Percentiles rank a stretch among this genome's conserved stretches.
Evolutionary conservation across 2,329 filamentous ascomycete species (phyloP).

Genomic region (Sporothrix pallida): DNA sequence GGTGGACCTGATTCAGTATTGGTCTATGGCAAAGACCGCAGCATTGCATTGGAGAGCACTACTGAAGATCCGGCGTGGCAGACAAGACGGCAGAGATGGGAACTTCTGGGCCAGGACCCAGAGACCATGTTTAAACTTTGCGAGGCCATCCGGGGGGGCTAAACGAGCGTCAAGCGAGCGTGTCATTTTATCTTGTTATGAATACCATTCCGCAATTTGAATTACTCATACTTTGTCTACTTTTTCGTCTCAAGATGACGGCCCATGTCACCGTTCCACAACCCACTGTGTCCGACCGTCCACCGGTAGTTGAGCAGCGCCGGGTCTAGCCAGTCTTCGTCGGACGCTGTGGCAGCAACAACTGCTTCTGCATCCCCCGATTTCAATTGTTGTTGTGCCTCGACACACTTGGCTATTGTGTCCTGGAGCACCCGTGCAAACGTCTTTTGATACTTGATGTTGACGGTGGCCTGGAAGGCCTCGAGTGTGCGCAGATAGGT

Average conservation of each 20-base stretch:
- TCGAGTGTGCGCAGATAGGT: conserved; percentile 10
- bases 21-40: conserved; percentile 6
- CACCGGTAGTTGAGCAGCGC: conserved; percentile 19
- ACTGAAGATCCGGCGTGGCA: conserved; percentile 2
- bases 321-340: conserved; percentile 23
- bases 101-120: conserved; percentile 1
- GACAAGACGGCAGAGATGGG: conserved; percentile 1
- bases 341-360: background rate
- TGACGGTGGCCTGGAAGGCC: conserved; percentile 17
- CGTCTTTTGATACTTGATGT: conserved; percentile 21
- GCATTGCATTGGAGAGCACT: background rate
- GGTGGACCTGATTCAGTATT: conserved; percentile 7
- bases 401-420: conserved; percentile 6
- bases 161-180: background rate
- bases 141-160: background rate
- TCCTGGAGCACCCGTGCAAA: conserved; percentile 24
- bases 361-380: background rate
- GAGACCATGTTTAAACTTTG: conserved; percentile 9
- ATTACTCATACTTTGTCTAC: background rate
- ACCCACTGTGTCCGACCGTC: conserved; percentile 3
- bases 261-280: conserved; percentile 22
- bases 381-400: background rate
- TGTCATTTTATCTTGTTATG: background rate
- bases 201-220: background rate
- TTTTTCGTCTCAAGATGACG: conserved; percentile 5